Percentiles rank a stretch among this genome's conserved stretches.
phyloP scores from a whole-genome alignment of 192 early-diverging fungal species.

The Coemansia sp. region DNA sequence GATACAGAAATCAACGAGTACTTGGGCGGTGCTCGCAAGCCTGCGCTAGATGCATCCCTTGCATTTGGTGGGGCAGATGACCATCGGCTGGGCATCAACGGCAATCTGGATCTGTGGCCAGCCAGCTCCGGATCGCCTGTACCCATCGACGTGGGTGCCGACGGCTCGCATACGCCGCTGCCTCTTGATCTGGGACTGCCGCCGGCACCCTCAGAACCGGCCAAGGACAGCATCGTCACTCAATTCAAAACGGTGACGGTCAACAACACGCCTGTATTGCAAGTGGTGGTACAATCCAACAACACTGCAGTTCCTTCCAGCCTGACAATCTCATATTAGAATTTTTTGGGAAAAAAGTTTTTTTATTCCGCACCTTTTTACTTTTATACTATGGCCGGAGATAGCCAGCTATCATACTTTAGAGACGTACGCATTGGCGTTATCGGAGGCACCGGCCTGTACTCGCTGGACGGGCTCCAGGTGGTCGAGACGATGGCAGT shows the following conservation, averaged over 20 bases:
- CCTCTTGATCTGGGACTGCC: conserved; percentile 25
- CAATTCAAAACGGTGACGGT: conserved; percentile 30
- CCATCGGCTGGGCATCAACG: conserved; percentile 15
- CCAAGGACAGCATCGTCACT: conserved; percentile 9
- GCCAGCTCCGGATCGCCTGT: conserved; percentile 24
- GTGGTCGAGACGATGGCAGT: conserved; percentile 81
- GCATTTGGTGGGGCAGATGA: conserved; percentile 29
- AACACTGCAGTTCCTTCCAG: conserved; percentile 40
- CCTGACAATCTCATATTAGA: conserved; percentile 28
- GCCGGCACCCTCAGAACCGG: conserved; percentile 1
- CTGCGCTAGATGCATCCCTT: conserved; percentile 13
- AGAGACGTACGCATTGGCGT: conserved; percentile 78
- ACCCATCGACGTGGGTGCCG: conserved; percentile 12
- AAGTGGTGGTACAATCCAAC: conserved; percentile 42
- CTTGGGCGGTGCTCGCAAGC: conserved; percentile 22
- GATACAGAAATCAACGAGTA: conserved; percentile 31
- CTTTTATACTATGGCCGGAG: conserved; percentile 6
- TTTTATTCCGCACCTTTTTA: conserved; percentile 5
- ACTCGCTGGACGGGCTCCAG: conserved; percentile 78
- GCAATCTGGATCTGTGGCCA: conserved; percentile 43
- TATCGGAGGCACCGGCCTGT: conserved; percentile 94
- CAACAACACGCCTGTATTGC: conserved; percentile 27
- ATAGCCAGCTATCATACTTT: conserved; percentile 13
- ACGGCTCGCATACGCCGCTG: conserved; percentile 7
- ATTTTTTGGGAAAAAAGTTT: neutral